phyloP scores from a whole-genome alignment of 1,284 basidiomycete genomes.

The Ustilago esculenta region DNA sequence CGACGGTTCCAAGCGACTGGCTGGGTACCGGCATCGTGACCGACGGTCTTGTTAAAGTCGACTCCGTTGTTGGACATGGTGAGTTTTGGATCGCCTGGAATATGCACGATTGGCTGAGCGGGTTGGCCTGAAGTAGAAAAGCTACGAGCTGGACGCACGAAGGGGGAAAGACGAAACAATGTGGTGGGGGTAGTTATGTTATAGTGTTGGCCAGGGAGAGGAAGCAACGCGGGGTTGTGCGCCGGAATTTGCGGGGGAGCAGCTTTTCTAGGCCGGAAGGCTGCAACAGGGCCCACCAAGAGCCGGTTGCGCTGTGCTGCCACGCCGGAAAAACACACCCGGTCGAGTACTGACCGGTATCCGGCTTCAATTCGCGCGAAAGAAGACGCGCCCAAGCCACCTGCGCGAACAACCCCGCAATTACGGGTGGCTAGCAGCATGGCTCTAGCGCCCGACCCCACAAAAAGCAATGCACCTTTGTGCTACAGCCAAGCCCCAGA shows the following conservation, averaged over 20 bases:
- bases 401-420: background rate
- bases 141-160: background rate
- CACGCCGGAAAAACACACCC: no score
- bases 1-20: slow-evolving; percentile 67
- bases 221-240: background rate
- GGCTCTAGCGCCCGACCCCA: no score
- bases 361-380: slow-evolving; percentile 17
- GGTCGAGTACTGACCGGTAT: slow-evolving; percentile 3
- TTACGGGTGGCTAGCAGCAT: no score
- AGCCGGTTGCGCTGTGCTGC: no score
- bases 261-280: background rate
- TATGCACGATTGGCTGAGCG: slow-evolving; percentile 32
- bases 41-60: slow-evolving; percentile 60
- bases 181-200: background rate
- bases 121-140: slow-evolving; percentile 1
- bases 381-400: slow-evolving; percentile 20
- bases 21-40: slow-evolving; percentile 58
- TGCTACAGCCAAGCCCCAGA: no score
- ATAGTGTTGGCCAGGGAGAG: background rate
- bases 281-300: background rate
- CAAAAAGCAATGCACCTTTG: no score
- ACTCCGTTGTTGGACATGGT: slow-evolving; percentile 30
- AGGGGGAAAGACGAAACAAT: no score
- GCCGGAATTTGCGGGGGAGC: slow-evolving; percentile 20
- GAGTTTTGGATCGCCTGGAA: slow-evolving; percentile 11